A percentile compares a stretch with the other conserved stretches of the same genome.
Evolutionary conservation across 495 filamentous ascomycete species (phyloP).

Genomic region (Podospora anserina): DNA sequence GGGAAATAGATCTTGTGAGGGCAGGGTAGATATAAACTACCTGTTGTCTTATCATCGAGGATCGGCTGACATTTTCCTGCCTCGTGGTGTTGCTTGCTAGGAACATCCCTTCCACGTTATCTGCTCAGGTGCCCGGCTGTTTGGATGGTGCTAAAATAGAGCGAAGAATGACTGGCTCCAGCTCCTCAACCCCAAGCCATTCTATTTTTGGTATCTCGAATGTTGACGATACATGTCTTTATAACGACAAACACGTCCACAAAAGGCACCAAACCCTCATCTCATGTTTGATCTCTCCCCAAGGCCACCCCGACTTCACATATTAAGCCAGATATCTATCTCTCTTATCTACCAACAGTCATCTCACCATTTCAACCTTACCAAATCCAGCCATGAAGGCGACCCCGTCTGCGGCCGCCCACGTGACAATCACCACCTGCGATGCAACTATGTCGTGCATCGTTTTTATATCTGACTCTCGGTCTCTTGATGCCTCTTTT

Average conservation of each 20-base stretch:
- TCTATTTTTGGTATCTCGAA: neutral
- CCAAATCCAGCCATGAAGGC: neutral
- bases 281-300: too few relatives aligned
- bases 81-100: neutral
- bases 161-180: neutral
- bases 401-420: slow-evolving; percentile 13
- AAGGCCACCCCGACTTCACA: neutral
- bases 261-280: too few relatives aligned
- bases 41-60: neutral
- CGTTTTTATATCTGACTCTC: slow-evolving; percentile 22
- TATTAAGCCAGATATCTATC: neutral
- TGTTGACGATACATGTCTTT: too few relatives aligned
- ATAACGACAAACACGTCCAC: too few relatives aligned
- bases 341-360: neutral
- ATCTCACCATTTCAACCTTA: neutral
- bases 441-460: slow-evolving; percentile 41
- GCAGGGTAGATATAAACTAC: neutral
- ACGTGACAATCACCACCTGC: slow-evolving; percentile 37
- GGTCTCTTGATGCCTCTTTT: neutral
- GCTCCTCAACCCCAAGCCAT: neutral
- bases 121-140: neutral
- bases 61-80: neutral
- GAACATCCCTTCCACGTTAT: neutral
- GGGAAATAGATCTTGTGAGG: neutral
- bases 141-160: neutral